Evolutionary conservation across 768 basidiomycete species (phyloP).

Genomic region (Dacryopinax primogenitus): DNA sequence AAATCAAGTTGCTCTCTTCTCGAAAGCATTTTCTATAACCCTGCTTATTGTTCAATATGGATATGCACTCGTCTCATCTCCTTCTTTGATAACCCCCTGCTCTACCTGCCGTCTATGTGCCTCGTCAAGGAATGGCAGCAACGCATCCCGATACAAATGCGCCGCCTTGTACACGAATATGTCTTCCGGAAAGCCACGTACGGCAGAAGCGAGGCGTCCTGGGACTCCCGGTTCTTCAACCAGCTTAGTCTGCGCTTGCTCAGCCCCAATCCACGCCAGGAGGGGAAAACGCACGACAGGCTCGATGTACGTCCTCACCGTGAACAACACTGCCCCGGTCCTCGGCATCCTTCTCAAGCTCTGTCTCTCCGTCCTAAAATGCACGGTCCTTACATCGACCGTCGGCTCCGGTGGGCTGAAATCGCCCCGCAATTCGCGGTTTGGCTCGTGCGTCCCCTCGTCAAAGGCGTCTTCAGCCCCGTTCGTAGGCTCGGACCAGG

Average conservation of each 20-base stretch:
- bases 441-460: conserved; percentile 17
- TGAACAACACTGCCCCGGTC: conserved; percentile 55
- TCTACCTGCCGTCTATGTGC: conserved; percentile 27
- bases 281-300: background rate
- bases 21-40: background rate
- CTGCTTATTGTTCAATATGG: conserved; percentile 10
- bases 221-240: conserved; percentile 45
- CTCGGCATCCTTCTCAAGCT: conserved; percentile 49
- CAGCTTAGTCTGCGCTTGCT: conserved; percentile 29
- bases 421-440: background rate
- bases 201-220: conserved; percentile 47
- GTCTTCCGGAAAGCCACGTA: conserved; percentile 53
- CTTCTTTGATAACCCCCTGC: conserved; percentile 15
- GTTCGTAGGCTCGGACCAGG: conserved; percentile 45
- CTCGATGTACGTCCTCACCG: conserved; percentile 28
- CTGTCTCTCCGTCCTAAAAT: conserved; percentile 52
- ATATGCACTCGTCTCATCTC: conserved; percentile 11
- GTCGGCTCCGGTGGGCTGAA: conserved; percentile 6
- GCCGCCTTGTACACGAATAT: conserved; percentile 34
- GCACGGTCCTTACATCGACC: conserved; percentile 26
- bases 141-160: conserved; percentile 25
- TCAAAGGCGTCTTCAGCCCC: conserved; percentile 41
- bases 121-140: conserved; percentile 30
- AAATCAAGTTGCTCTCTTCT: background rate
- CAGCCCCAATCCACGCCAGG: background rate